A percentile compares a stretch with the other conserved stretches of the same genome.
phyloP scores from a whole-genome alignment of 257 asterid genomes.

The Ehretia macrophylla region DNA sequence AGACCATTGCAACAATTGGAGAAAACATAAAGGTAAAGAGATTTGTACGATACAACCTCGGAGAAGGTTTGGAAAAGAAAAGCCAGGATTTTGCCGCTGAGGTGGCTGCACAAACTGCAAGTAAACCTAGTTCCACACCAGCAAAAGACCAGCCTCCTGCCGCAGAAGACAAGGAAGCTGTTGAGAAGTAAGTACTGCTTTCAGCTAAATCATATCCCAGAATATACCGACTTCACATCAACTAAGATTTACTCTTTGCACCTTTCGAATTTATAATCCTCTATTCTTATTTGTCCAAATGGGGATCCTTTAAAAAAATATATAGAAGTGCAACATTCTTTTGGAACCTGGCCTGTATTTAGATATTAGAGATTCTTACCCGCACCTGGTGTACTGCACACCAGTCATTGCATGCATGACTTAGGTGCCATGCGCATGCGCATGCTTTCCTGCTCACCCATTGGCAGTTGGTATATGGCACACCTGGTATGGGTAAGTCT shows the following conservation, averaged over 20 bases:
- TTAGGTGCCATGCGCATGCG: too few relatives aligned
- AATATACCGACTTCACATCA: neutral
- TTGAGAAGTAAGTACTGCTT: constrained; percentile 51
- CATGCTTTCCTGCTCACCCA: too few relatives aligned
- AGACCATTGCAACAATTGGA: constrained; percentile 84
- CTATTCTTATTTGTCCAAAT: too few relatives aligned
- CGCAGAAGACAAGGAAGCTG: constrained; percentile 44
- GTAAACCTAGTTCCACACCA: constrained; percentile 47
- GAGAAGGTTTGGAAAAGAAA: constrained; percentile 96
- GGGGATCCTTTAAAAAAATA: too few relatives aligned
- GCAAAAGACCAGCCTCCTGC: constrained; percentile 49
- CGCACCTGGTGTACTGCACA: too few relatives aligned
- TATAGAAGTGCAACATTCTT: too few relatives aligned
- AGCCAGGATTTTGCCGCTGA: constrained; percentile 96
- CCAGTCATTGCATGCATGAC: too few relatives aligned
- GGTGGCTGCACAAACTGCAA: constrained; percentile 96
- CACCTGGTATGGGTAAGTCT: too few relatives aligned
- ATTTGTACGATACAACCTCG: constrained; percentile 78
- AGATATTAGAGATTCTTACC: too few relatives aligned
- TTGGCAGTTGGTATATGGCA: too few relatives aligned
- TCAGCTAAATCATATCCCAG: constrained; percentile 1
- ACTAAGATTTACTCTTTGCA: neutral
- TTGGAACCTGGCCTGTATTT: too few relatives aligned
- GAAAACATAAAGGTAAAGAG: constrained; percentile 90
- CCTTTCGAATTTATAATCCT: too few relatives aligned